These are phyloP conservation scores for Plenodomus biglobosus DNA, from an alignment of 2,329 filamentous ascomycete genomes.

Conservation along the genomic window DNA sequence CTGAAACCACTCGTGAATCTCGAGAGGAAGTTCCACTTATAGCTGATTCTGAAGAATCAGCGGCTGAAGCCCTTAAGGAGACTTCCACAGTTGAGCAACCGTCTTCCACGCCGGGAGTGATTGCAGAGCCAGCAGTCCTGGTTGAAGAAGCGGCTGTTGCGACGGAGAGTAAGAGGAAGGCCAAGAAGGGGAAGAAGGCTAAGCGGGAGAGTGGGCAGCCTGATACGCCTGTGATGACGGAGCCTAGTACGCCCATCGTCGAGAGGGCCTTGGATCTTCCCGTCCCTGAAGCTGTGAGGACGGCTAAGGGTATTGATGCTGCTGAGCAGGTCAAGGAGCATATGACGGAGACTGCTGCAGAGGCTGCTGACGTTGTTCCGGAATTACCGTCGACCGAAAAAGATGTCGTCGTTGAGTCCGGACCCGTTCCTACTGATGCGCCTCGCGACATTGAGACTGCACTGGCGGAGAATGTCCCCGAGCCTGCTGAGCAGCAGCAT, in stretches of 20 bases:
- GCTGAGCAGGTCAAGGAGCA: not conserved
- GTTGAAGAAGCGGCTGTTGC: not conserved
- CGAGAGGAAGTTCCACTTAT: too few relatives aligned
- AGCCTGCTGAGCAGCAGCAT: not conserved
- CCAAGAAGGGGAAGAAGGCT: constrained; percentile 32
- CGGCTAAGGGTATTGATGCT: not conserved
- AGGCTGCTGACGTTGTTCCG: not conserved
- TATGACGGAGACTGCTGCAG: constrained; percentile 17
- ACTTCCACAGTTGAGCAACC: too few relatives aligned
- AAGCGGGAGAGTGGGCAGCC: constrained; percentile 21
- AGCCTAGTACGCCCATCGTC: constrained; percentile 4
- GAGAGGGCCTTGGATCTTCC: constrained; percentile 8
- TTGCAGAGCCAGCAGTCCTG: not conserved
- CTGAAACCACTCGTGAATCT: too few relatives aligned
- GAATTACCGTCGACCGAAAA: not conserved
- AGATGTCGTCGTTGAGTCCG: too few relatives aligned
- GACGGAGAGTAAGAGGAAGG: constrained; percentile 23
- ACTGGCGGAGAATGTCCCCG: not conserved
- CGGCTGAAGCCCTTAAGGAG: not conserved
- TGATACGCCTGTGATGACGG: constrained; percentile 9
- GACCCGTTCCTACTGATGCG: not conserved
- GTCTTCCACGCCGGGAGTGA: not conserved
- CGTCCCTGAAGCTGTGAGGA: not conserved
- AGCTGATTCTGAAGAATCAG: too few relatives aligned
- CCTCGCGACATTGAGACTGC: not conserved